phyloP scores from a whole-genome alignment of 1,139 yeast genomes.

The Taphrina betulina region DNA sequence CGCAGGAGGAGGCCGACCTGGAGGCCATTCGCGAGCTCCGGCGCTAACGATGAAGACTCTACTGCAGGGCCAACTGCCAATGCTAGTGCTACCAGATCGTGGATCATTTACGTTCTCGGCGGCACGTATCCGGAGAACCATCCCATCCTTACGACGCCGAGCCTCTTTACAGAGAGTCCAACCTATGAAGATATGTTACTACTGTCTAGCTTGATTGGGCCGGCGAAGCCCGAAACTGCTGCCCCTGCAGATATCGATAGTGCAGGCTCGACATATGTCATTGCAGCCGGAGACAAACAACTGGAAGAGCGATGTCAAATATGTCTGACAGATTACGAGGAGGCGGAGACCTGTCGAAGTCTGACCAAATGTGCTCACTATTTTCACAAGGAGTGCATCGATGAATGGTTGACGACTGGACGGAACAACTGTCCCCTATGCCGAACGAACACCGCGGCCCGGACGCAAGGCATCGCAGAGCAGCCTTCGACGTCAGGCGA shows the following conservation, averaged over 20 bases:
- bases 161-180: conserved; percentile 52
- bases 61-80: not conserved
- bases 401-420: conserved; percentile 56
- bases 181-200: conserved; percentile 52
- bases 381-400: conserved; percentile 57
- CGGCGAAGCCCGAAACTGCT: conserved; percentile 51
- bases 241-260: conserved; percentile 47
- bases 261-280: conserved; percentile 45
- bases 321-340: conserved; percentile 52
- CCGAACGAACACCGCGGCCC: conserved; percentile 27
- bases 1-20: conserved; percentile 21
- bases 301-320: conserved; percentile 51
- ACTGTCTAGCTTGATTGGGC: conserved; percentile 51
- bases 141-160: conserved; percentile 52
- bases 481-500: not conserved
- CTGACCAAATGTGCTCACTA: conserved; percentile 51
- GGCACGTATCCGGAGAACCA: conserved; percentile 52
- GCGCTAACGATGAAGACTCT: not conserved
- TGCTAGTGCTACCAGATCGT: conserved; percentile 43
- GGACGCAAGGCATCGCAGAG: conserved; percentile 1
- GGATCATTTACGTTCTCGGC: conserved; percentile 55
- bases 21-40: conserved; percentile 16
- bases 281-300: conserved; percentile 36
- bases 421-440: conserved; percentile 61
- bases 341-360: conserved; percentile 51